Evolutionary conservation across 768 basidiomycete species (phyloP), one percentile per base, ranked within the genome.

Genomic region (Agaricus sinodeliciosus): DNA sequence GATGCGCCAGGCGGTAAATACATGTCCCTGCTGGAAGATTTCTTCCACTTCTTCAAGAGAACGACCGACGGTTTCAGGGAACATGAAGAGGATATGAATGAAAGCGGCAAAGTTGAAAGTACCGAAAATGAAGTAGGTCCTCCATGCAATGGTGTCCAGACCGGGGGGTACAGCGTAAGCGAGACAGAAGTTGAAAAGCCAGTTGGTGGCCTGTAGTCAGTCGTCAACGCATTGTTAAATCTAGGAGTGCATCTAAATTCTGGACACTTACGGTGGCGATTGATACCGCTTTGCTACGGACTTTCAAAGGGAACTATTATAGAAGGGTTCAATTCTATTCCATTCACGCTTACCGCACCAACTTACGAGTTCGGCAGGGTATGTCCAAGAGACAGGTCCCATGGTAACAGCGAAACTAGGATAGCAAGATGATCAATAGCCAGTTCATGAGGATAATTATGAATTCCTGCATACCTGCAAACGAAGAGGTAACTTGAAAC

Each of bases 41-140:
- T 83, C 87, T 62, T 90, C 88, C 39, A 90, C 76, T 65, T 90
- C 87, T 66, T 90, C 88, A 8, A 90, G 77, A 2, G 84, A 79
- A 0, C 85, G 75, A 3, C 81, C 81, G 12, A 81, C 81, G 2
- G 86, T 87, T 67, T 90, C 88, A 11, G 87, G 88, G 75, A 79
- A 90, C 76, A 84, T 84, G 76, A 90, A 88, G 61, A 84, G 71
- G 55, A 89, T 72, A 59, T 88, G 86, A 48, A 87, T 68, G 63
- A 76, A 83, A 1, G 81, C 83, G 0, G 82, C 80, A 54, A 85
- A 81, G 72, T 87, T 86, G 78, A 87, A 87, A 9, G 84, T 68
- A 8, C 82, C 85, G 62, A 89, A 87, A 65, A 88, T 81, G 67
- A 87, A 87, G 67, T 87, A 89, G 2, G 74, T 88, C 68, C 80